Base-by-base conservation (phyloP, 2,329 filamentous ascomycete species). In the Fusarium agapanthi region DNA sequence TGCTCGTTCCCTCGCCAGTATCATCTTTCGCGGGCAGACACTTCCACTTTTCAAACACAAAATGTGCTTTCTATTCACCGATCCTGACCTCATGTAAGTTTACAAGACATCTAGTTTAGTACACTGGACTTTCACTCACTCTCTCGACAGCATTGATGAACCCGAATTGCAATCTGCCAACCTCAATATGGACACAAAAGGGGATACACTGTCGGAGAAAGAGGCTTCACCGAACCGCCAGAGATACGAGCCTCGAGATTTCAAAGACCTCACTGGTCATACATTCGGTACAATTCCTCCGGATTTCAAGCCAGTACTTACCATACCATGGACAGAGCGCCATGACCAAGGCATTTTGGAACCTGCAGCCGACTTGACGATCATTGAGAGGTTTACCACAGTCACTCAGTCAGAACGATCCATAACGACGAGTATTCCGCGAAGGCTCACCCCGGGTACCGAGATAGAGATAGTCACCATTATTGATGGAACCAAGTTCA, bases 91-190 rank as follows among this genome's bases (percentile, higher is more conserved):
- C 7, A 15, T 22, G 38, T 24, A 44, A 43, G 37, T 57, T 14
- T 13, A 7, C 12, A 15, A 9, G 15, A 12, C 3, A 15, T 5
- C 4, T 26, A 9, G 6, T 6, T 7, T 12, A 4, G 3, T 14
- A 5, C 3, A 6, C 20, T 4, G 13, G 32, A 20, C 4, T 16
- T 28, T 6, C 1, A 24, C 48, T 56, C 6, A 57, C 12, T 35
- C 11, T 14, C 14, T 20, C 5, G 2, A 16, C 3, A 61, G 58
- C 10, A 30, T 24, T 14, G 20, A 41, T n/a, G 32, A 44, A 8
- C 8, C 20, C 7, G 24, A 37, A 15, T n/a, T 15, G 18, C 32
- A 22, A 57, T 24, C 16, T 38, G 6, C 20, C 24, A 6, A 20
- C n/a, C 20, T 22, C 24, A 35, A n/a, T 30, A 30, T 43, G 20